Base-by-base conservation (phyloP, 1,284 basidiomycete species). In the Ceratobasidium papillatum region DNA sequence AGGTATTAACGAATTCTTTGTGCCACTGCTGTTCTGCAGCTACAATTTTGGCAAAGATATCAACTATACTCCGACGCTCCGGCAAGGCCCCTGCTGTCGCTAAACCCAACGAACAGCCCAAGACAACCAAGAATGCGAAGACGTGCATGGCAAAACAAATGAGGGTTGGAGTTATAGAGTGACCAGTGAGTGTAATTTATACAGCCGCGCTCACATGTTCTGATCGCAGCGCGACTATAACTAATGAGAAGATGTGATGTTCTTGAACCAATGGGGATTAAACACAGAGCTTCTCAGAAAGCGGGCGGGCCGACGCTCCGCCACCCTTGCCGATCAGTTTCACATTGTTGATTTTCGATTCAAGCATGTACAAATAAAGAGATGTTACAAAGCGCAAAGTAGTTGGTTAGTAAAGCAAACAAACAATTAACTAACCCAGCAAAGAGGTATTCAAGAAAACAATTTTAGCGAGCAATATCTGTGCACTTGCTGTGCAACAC, bases 191-290 rank as follows among this genome's bases (percentile, higher is more conserved):
- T 17, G 19, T 5, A 45, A 43, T 41, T 41, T 65, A 49, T 65
- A 49, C 27, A 14, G 5, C 27, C n/a, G 54, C 54, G 8, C 30
- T 32, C 27, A 17, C 17, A 25, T 25, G n/a, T 32, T 27, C 27
- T 38, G 1, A 17, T 32, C 49, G 12, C 36, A 19, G 59, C 9
- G 41, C 22, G 25, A n/a, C 62, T 51, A 65, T 34, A 51, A 65
- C 43, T 65, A 65, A 65, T 65, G 22, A 47, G 4, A 30, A 25
- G 22, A 11, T 30, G 19, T 34, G 45, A 19, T n/a, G 45, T 65
- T 45, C 30, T 65, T 27, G 62, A 47, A 62, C 62, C 27, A n/a
- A 65, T 65, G 62, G 62, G 62, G 62, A 65, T 49, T 9, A 41
- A 8, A 19, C 7, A 34, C 17, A 25, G 19, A 32, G 43, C 62